phyloP scores from a whole-genome alignment of 352 stramenopile genomes.

The Globisporangium nagaii region DNA sequence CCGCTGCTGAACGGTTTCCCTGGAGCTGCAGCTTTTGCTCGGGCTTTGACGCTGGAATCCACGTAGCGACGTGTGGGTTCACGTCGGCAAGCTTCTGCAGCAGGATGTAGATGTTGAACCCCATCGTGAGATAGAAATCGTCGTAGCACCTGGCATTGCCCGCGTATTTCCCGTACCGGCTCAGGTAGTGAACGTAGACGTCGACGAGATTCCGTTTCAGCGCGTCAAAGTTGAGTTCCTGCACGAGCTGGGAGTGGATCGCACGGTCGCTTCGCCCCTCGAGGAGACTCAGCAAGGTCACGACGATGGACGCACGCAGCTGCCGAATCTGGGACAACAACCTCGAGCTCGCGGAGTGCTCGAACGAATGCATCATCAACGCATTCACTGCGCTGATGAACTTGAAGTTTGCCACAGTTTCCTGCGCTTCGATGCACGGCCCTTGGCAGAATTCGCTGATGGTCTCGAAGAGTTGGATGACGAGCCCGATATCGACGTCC shows the following conservation, averaged over 20 bases:
- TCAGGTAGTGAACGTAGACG: slow-evolving; percentile 46
- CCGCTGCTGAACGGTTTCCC: neutral
- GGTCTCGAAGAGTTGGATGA: slow-evolving; percentile 72
- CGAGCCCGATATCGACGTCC: slow-evolving; percentile 40
- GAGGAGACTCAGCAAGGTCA: slow-evolving; percentile 58
- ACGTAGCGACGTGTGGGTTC: slow-evolving; percentile 29
- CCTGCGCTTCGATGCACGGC: slow-evolving; percentile 61
- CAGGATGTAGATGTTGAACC: slow-evolving; percentile 77
- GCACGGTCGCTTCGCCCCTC: slow-evolving; percentile 50
- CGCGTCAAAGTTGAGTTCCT: slow-evolving; percentile 70
- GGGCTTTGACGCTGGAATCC: slow-evolving; percentile 25
- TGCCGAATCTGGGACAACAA: slow-evolving; percentile 18
- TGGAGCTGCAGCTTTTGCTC: neutral
- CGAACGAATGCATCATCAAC: slow-evolving; percentile 51
- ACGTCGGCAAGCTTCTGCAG: slow-evolving; percentile 58
- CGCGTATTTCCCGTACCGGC: slow-evolving; percentile 31
- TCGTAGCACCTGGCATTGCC: slow-evolving; percentile 55
- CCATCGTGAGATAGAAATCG: slow-evolving; percentile 65
- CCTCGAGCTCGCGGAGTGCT: slow-evolving; percentile 13
- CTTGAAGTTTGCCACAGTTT: slow-evolving; percentile 69
- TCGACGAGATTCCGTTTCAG: slow-evolving; percentile 60
- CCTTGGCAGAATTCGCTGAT: slow-evolving; percentile 80
- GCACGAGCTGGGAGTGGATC: slow-evolving; percentile 61
- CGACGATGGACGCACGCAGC: slow-evolving; percentile 46
- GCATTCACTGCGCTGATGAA: slow-evolving; percentile 74